A percentile compares a stretch with the other conserved stretches of the same genome.
Conservation (phyloP, 1,284 basidiomycete species). For the Cystobasidium sp. region DNA sequence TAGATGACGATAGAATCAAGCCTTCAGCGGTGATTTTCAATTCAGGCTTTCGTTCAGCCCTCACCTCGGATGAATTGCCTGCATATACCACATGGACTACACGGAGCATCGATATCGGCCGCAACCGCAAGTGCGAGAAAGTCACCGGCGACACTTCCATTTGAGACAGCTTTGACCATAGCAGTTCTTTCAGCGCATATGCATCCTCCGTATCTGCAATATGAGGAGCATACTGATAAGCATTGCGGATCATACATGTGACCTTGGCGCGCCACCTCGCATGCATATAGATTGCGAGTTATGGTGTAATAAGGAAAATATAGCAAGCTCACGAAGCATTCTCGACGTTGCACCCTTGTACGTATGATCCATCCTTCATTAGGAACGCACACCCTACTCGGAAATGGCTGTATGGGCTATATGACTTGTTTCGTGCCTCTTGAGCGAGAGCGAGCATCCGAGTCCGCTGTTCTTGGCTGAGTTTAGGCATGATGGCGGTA, state of each 20-base stretch:
- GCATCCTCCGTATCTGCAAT: slow-evolving; percentile 55
- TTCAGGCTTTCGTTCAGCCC: slow-evolving; percentile 50
- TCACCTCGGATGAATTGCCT: slow-evolving; percentile 58
- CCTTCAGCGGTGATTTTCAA: slow-evolving; percentile 6
- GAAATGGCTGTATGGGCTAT: slow-evolving; percentile 53
- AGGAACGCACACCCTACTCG: slow-evolving; percentile 58
- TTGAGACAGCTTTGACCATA: slow-evolving; percentile 56
- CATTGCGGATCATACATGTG: slow-evolving; percentile 3
- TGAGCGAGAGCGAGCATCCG: slow-evolving; percentile 31
- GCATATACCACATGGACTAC: slow-evolving; percentile 44
- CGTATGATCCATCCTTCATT: slow-evolving; percentile 54
- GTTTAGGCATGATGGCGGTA: slow-evolving; percentile 9
- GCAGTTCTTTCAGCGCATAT: slow-evolving; percentile 91
- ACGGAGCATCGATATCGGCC: slow-evolving; percentile 55
- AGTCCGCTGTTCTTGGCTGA: slow-evolving; percentile 26
- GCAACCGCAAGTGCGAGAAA: slow-evolving; percentile 76
- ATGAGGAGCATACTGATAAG: not conserved
- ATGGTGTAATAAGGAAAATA: slow-evolving; percentile 49
- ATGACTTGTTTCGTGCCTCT: slow-evolving; percentile 26
- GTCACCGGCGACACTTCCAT: slow-evolving; percentile 64
- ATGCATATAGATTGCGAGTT: not conserved
- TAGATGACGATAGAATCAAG: slow-evolving; percentile 9
- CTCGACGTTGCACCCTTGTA: slow-evolving; percentile 58
- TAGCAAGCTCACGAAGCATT: slow-evolving; percentile 52
- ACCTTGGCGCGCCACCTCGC: slow-evolving; percentile 2